A percentile compares a stretch with the other conserved stretches of the same genome.
Conservation (phyloP, 352 stramenopile genomes). For the Globisporangium nagaii region DNA sequence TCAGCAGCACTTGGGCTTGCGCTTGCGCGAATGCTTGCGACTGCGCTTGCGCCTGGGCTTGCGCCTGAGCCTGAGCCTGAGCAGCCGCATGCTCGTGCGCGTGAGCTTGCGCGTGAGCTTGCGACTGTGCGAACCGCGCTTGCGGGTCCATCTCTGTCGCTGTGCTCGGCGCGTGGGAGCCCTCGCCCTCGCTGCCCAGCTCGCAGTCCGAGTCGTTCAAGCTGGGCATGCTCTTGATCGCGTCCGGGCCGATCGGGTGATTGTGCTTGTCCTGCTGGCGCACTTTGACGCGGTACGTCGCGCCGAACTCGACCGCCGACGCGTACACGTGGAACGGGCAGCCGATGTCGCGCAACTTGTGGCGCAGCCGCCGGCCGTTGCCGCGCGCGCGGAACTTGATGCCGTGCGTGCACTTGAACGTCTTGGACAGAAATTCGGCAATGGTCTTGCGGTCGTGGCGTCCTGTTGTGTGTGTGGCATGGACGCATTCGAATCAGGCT, state of each 20-base stretch:
- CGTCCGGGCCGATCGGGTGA: conserved; percentile 63
- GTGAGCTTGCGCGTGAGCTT: conserved; percentile 3
- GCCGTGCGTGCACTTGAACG: conserved; percentile 80
- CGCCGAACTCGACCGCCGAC: conserved; percentile 52
- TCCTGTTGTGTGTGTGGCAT: too few species aligned
- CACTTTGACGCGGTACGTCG: conserved; percentile 68
- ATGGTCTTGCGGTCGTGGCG: conserved; percentile 69
- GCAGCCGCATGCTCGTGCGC: not conserved
- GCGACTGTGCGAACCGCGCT: not conserved
- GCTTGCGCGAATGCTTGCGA: not conserved
- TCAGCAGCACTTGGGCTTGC: not conserved
- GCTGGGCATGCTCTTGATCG: conserved; percentile 42
- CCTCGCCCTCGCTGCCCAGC: conserved; percentile 17
- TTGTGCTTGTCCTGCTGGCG: conserved; percentile 73
- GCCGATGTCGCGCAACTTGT: conserved; percentile 67
- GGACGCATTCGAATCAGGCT: too few species aligned
- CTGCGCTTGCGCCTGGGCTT: not conserved
- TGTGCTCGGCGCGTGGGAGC: not conserved
- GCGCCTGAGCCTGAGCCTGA: not conserved
- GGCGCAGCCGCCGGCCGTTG: conserved; percentile 57
- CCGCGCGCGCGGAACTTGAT: conserved; percentile 78
- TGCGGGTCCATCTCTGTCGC: conserved; percentile 6
- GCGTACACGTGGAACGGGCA: conserved; percentile 81
- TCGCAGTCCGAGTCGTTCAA: conserved; percentile 66
- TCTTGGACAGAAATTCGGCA: conserved; percentile 76